Percentiles rank a stretch among this genome's conserved stretches.
phyloP scores from a whole-genome alignment of 202 grass and related monocot genomes.

The Setaria italica region DNA sequence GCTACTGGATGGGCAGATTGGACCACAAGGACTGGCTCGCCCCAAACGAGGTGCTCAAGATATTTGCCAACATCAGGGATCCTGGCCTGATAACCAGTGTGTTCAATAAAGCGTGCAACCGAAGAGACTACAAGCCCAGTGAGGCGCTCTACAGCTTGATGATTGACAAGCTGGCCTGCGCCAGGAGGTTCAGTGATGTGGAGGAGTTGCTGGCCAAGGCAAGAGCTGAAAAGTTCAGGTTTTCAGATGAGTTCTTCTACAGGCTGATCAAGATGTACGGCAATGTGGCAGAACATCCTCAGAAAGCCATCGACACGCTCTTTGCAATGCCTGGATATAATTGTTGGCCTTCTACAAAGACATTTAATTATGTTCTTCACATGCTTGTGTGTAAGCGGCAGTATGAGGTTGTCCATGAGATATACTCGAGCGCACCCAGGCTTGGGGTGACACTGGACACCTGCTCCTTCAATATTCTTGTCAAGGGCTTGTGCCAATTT shows the following conservation, averaged over 20 bases:
- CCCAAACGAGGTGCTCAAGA: conserved; percentile 86
- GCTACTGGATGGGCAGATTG: conserved; percentile 69
- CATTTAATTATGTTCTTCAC: conserved; percentile 92
- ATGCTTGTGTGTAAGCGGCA: conserved; percentile 86
- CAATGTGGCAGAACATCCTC: conserved; percentile 72
- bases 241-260: conserved; percentile 85
- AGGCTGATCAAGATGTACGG: conserved; percentile 92
- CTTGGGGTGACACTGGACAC: conserved; percentile 73
- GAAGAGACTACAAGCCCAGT: conserved; percentile 78
- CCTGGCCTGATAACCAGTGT: conserved; percentile 54
- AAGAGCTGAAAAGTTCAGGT: conserved; percentile 56
- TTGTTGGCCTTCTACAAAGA: conserved; percentile 77
- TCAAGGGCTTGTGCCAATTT: conserved; percentile 75
- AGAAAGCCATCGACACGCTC: conserved; percentile 74
- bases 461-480: conserved; percentile 88
- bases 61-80: conserved; percentile 67
- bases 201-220: conserved; percentile 65
- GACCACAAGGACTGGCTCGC: conserved; percentile 93
- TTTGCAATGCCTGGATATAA: conserved; percentile 65
- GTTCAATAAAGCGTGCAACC: conserved; percentile 56
- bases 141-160: conserved; percentile 79
- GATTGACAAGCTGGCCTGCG: conserved; percentile 68
- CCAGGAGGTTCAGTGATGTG: conserved; percentile 71
- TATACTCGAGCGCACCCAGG: conserved; percentile 60
- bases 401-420: conserved; percentile 74